These are phyloP conservation scores for Actinomortierella wolfii DNA, from an alignment of 371 early-diverging fungal species.

Conservation along the genomic window DNA sequence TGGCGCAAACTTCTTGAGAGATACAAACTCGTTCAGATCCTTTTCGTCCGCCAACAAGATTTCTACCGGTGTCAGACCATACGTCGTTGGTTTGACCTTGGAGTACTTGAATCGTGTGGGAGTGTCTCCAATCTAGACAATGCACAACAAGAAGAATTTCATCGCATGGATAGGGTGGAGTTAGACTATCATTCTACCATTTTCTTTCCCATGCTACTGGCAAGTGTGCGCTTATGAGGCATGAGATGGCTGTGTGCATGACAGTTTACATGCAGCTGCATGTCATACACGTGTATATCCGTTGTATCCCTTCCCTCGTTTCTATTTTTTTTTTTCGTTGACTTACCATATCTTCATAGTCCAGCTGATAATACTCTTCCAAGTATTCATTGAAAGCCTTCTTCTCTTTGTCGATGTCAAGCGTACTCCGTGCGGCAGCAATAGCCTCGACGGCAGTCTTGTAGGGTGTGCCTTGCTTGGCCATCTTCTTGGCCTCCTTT, in stretches of 20 bases:
- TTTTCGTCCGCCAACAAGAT: conserved; percentile 90
- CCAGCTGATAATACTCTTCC: conserved; percentile 91
- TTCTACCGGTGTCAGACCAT: conserved; percentile 81
- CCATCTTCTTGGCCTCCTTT: conserved; percentile 35
- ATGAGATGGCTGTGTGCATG: too few species aligned
- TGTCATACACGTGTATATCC: too few species aligned
- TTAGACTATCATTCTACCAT: not conserved
- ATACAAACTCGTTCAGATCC: conserved; percentile 82
- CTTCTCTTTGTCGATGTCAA: conserved; percentile 50
- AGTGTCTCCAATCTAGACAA: conserved; percentile 69
- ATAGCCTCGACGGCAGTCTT: conserved; percentile 26
- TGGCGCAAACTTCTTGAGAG: conserved; percentile 89
- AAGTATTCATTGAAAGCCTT: conserved; percentile 64
- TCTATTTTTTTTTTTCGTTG: too few species aligned
- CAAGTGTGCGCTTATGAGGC: too few species aligned
- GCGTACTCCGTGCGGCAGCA: conserved; percentile 19
- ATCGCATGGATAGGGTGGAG: not conserved
- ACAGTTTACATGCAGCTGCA: too few species aligned
- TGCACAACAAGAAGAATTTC: conserved; percentile 5
- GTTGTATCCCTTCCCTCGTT: too few species aligned
- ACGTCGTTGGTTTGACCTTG: conserved; percentile 73
- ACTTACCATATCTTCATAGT: conserved; percentile 89
- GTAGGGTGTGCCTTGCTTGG: conserved; percentile 19
- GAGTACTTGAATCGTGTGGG: conserved; percentile 92
- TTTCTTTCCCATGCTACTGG: too few species aligned